These are phyloP conservation scores for Phytophthora hybrid DNA, from an alignment of 352 stramenopile species.

Conservation along the genomic window DNA sequence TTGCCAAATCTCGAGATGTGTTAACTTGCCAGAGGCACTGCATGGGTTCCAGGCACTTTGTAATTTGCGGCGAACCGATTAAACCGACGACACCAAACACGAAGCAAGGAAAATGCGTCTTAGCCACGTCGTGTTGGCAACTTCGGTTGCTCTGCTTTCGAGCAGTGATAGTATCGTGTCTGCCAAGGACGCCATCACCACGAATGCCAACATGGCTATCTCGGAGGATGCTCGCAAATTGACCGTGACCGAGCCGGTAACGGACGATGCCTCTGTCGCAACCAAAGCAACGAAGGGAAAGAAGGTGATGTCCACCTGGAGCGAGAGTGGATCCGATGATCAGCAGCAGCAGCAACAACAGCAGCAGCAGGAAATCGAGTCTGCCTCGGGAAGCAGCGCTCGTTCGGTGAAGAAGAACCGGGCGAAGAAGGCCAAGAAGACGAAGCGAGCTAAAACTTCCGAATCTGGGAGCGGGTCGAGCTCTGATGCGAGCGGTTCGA, in stretches of 20 bases:
- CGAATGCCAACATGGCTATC: too few species aligned
- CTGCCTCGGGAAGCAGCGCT: not conserved
- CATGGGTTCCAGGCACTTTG: not conserved
- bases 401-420: not conserved
- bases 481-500: too few species aligned
- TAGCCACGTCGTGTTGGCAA: slow-evolving; percentile 17
- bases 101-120: slow-evolving; percentile 25
- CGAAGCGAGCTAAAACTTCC: too few species aligned
- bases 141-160: slow-evolving; percentile 19
- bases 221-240: not conserved
- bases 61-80: slow-evolving; percentile 3
- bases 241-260: not conserved
- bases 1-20: not conserved
- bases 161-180: slow-evolving; percentile 4
- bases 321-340: not conserved
- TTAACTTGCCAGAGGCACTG: not conserved
- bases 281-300: not conserved
- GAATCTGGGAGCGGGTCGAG: too few species aligned
- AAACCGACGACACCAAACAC: not conserved
- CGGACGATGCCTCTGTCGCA: not conserved
- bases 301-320: not conserved
- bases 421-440: not conserved
- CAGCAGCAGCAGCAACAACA: not conserved
- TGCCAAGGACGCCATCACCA: not conserved
- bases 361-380: not conserved